Evolutionary conservation across 306 rosid genomes (phyloP), one percentile per base, ranked within the genome.

Genomic region (Quercus glauca): DNA sequence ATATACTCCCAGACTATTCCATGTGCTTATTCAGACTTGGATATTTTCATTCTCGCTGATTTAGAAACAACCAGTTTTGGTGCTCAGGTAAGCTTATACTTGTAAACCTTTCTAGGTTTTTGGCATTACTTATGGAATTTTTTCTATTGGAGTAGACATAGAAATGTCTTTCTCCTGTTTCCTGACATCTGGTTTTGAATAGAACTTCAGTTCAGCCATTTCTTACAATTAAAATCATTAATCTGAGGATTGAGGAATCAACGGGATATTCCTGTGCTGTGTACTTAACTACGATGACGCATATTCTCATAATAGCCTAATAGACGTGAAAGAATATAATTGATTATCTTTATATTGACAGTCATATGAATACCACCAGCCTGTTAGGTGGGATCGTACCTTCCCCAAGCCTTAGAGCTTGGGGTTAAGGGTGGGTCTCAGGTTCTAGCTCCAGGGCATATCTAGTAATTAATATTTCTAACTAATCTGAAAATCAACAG

Each of bases 1-100:
- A 76, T 90, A 83, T 92, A 90, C 77, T 92, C 99, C 49, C 97
- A 95, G 80, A 89, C 98, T 80, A 85, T 95, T 82, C 97, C 99
- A 71, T 84, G 82, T 83, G 91, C 85, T 55, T 11, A 85, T 80
- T 77, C 89, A 57, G 74, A 71, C 70, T 78, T 84, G 75, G 91
- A 86, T 76, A 57, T 88, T 72, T 76, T 81, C 71, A n/a, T 86
- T 64, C 85, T 76, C 73, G 8, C 55, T 58, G 84, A 83, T 77
- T 83, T 69, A 56, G 89, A 79, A 74, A 76, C 73, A 35, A 80
- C 68, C 25, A 58, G 73, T 78, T 60, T 83, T 83, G 68, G 70
- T 78, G 80, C 86, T 71, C 97, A 87, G 97, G 98, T 94, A 68
- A 74, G 78, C 76, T 69, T 69, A 41, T 84, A 43, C 33, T 85